Conservation (phyloP, 176 grass and related monocot species). For the Phoenix dactylifera region DNA sequence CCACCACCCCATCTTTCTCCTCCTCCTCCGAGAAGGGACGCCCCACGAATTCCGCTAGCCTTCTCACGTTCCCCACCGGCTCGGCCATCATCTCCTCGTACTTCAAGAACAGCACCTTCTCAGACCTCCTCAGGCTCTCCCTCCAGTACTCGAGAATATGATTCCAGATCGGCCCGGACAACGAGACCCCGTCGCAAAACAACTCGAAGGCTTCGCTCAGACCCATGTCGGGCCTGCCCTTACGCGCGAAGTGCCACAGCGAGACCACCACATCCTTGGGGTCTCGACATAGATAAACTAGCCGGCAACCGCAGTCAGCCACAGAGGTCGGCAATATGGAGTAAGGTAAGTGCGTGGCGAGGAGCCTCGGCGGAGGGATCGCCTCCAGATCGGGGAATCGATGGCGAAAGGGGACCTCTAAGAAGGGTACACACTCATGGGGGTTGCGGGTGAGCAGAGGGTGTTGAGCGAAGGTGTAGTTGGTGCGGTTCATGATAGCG, state of each 20-base stretch:
- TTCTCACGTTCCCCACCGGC: neutral
- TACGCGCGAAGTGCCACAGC: neutral
- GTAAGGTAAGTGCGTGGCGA: slow-evolving; percentile 32
- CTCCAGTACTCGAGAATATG: slow-evolving; percentile 38
- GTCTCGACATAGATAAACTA: slow-evolving; percentile 42
- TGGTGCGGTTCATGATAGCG: slow-evolving; percentile 17
- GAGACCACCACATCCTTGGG: slow-evolving; percentile 39
- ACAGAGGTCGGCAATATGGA: slow-evolving; percentile 26
- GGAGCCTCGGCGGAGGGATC: slow-evolving; percentile 23
- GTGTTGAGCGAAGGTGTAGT: slow-evolving; percentile 15
- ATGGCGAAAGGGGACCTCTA: slow-evolving; percentile 1
- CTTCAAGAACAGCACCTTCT: slow-evolving; percentile 35
- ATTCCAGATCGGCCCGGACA: slow-evolving; percentile 30
- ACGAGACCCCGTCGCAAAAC: slow-evolving; percentile 28
- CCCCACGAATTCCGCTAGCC: slow-evolving; percentile 31
- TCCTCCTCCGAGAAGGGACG: slow-evolving; percentile 26
- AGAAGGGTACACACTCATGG: slow-evolving; percentile 30
- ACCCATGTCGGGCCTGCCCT: neutral
- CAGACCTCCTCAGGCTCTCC: slow-evolving; percentile 17
- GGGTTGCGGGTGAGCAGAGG: slow-evolving; percentile 26
- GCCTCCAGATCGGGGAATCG: neutral
- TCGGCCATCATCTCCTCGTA: slow-evolving; percentile 36
- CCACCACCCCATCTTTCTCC: slow-evolving; percentile 2
- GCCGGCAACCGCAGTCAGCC: slow-evolving; percentile 14
- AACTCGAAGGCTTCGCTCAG: slow-evolving; percentile 8